phyloP scores from a whole-genome alignment of 1,139 yeast species.

The Pichia sp. region DNA sequence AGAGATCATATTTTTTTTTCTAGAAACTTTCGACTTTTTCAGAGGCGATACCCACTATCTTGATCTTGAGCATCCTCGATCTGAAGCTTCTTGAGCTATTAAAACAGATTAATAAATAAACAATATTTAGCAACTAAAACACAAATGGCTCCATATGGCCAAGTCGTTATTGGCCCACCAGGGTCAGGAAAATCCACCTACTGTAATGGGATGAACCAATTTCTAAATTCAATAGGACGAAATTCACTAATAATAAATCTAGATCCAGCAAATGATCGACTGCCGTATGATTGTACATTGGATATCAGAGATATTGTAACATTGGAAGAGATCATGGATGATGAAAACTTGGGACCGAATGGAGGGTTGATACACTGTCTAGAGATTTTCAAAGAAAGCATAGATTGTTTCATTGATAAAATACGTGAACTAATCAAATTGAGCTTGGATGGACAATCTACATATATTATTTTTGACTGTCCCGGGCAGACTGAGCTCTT shows the following conservation, averaged over 20 bases:
- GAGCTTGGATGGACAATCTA: constrained; percentile 42
- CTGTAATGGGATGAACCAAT: constrained; percentile 88
- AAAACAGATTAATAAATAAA: too few species aligned
- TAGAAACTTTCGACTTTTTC: neutral
- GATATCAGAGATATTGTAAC: constrained; percentile 88
- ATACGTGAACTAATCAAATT: constrained; percentile 51
- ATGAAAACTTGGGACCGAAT: constrained; percentile 81
- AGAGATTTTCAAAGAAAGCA: constrained; percentile 48
- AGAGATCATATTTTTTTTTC: neutral
- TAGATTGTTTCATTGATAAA: constrained; percentile 57
- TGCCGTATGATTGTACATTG: constrained; percentile 77
- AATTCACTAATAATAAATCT: constrained; percentile 76
- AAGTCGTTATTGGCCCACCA: constrained; percentile 95
- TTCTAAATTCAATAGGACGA: constrained; percentile 88
- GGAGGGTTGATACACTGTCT: constrained; percentile 92
- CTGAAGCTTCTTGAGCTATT: too few species aligned
- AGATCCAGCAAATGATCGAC: constrained; percentile 89
- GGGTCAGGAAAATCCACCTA: constrained; percentile 97
- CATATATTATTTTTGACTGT: constrained; percentile 86
- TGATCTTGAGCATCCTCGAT: too few species aligned
- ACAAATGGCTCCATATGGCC: constrained; percentile 65
- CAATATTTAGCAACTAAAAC: too few species aligned
- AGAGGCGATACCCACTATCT: neutral
- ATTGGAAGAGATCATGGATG: constrained; percentile 85
- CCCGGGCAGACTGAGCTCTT: constrained; percentile 97